Percentiles rank a stretch among this genome's conserved stretches.
Evolutionary conservation across 768 basidiomycete genomes (phyloP).

Genomic region (Boletus reticuloceps): DNA sequence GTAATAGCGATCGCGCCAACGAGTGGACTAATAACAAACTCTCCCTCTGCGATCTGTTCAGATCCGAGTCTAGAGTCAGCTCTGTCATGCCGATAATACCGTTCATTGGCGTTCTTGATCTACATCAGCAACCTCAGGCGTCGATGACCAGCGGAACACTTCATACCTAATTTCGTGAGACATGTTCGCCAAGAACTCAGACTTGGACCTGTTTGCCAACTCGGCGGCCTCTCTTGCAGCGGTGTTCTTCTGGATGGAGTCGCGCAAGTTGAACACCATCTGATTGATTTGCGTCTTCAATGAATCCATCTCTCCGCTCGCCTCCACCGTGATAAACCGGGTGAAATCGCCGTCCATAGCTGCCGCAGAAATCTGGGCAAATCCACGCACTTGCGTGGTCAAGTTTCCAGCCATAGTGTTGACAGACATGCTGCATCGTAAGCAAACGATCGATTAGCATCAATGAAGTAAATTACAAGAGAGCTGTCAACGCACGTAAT

Average conservation of each 20-base stretch:
- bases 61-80: slow-evolving; percentile 91
- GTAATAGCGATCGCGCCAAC: slow-evolving; percentile 84
- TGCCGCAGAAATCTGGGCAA: slow-evolving; percentile 97
- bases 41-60: slow-evolving; percentile 92
- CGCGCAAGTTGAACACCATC: slow-evolving; percentile 97
- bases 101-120: slow-evolving; percentile 94
- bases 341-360: slow-evolving; percentile 99
- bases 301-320: slow-evolving; percentile 98
- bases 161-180: slow-evolving; percentile 90
- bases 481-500: slow-evolving; percentile 70
- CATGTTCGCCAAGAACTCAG: slow-evolving; percentile 99
- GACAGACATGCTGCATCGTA: slow-evolving; percentile 70
- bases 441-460: background rate
- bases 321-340: slow-evolving; percentile 98
- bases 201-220: slow-evolving; percentile 94
- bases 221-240: slow-evolving; percentile 97
- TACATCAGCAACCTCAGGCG: slow-evolving; percentile 9
- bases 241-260: slow-evolving; percentile 98
- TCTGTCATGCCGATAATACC: slow-evolving; percentile 99
- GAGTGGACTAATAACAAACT: slow-evolving; percentile 94
- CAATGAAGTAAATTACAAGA: background rate
- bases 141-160: background rate
- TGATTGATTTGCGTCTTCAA: slow-evolving; percentile 99
- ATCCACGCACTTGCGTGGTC: slow-evolving; percentile 98
- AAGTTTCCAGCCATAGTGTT: slow-evolving; percentile 97